These are phyloP conservation scores for Fusarium lateritium DNA, from an alignment of 2,329 filamentous ascomycete species.

Conservation along the genomic window DNA sequence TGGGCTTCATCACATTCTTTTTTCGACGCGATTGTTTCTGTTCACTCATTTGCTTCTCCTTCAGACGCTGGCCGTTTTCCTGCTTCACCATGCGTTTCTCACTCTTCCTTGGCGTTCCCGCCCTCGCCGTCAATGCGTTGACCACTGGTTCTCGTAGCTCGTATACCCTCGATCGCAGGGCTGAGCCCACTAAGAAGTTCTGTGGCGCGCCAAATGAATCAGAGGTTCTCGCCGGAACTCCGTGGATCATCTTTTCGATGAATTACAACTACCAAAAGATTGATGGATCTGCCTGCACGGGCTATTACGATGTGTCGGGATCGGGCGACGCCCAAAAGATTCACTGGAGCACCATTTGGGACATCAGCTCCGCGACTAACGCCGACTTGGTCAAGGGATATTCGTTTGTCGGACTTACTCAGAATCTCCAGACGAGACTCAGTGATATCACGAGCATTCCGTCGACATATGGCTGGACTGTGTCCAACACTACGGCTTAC, in stretches of 20 bases:
- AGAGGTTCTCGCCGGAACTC: constrained; percentile 28
- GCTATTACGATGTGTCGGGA: constrained; percentile 22
- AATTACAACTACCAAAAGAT: constrained; percentile 41
- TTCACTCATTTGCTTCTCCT: neutral
- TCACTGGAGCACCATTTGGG: constrained; percentile 39
- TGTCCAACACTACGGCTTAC: constrained; percentile 30
- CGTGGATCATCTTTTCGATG: constrained; percentile 42
- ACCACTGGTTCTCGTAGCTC: neutral
- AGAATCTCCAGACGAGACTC: constrained; percentile 30
- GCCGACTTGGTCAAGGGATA: constrained; percentile 36
- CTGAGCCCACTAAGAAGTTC: constrained; percentile 18
- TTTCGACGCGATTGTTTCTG: neutral
- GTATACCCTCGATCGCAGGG: neutral
- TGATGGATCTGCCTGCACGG: constrained; percentile 33
- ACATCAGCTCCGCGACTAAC: constrained; percentile 19
- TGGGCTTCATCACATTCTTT: neutral
- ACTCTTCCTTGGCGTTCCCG: neutral
- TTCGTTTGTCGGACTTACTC: constrained; percentile 35
- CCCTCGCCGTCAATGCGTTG: constrained; percentile 4
- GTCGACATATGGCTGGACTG: constrained; percentile 20
- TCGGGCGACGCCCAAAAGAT: constrained; percentile 7
- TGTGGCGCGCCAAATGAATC: constrained; percentile 36
- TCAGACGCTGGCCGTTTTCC: neutral
- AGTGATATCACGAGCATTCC: constrained; percentile 31
- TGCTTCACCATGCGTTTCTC: neutral